These are phyloP conservation scores for Haplographium delicatum DNA, from an alignment of 495 filamentous ascomycete species.

Conservation along the genomic window DNA sequence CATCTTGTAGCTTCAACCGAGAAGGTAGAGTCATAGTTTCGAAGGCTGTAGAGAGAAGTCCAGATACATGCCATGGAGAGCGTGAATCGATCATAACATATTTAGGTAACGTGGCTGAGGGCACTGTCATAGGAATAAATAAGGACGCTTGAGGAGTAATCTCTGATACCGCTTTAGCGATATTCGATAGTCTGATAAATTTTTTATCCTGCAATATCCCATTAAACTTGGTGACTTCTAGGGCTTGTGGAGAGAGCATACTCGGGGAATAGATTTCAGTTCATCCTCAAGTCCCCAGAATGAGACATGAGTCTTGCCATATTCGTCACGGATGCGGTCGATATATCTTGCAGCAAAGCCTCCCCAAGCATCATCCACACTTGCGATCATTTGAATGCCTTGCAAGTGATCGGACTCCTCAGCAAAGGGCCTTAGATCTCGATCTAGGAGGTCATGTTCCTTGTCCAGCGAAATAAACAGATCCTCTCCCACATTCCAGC, in stretches of 20 bases:
- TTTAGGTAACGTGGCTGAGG: slow-evolving; percentile 48
- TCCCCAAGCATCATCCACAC: slow-evolving; percentile 88
- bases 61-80: slow-evolving; percentile 79
- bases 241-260: slow-evolving; percentile 31
- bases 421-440: slow-evolving; percentile 77
- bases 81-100: slow-evolving; percentile 57
- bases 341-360: slow-evolving; percentile 78
- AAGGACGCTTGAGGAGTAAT: slow-evolving; percentile 67
- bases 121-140: slow-evolving; percentile 70
- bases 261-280: slow-evolving; percentile 47
- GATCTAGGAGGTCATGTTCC: slow-evolving; percentile 81
- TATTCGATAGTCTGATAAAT: slow-evolving; percentile 57
- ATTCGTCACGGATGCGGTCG: slow-evolving; percentile 81
- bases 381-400: slow-evolving; percentile 74
- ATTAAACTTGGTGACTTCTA: slow-evolving; percentile 11
- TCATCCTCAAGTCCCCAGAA: slow-evolving; percentile 75
- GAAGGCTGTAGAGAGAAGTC: slow-evolving; percentile 67
- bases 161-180: slow-evolving; percentile 60
- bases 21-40: slow-evolving; percentile 79
- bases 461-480: slow-evolving; percentile 76
- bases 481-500: slow-evolving; percentile 73
- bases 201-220: slow-evolving; percentile 38
- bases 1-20: slow-evolving; percentile 53
- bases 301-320: slow-evolving; percentile 79
- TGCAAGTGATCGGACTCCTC: slow-evolving; percentile 95